phyloP scores from a whole-genome alignment of 768 basidiomycete species.

The Fomitopsis serialis region DNA sequence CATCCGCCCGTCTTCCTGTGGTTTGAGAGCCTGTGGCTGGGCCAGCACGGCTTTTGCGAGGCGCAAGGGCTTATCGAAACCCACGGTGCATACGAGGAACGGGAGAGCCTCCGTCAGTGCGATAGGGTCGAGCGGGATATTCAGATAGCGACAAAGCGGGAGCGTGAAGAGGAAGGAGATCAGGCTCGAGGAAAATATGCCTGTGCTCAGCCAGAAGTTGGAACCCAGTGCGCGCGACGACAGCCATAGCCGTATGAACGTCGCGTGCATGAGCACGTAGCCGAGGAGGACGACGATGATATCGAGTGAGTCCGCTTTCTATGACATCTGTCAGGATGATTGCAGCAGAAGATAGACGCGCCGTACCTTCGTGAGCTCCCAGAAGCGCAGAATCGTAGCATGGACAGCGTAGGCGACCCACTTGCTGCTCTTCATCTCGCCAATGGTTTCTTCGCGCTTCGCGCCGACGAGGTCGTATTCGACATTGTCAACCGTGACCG shows the following conservation, averaged over 20 bases:
- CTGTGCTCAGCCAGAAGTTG: conserved; percentile 66
- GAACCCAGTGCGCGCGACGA: conserved; percentile 82
- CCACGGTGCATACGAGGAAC: conserved; percentile 95
- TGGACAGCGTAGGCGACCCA: conserved; percentile 89
- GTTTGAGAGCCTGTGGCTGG: conserved; percentile 51
- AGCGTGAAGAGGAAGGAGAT: conserved; percentile 84
- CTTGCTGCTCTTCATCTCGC: conserved; percentile 72
- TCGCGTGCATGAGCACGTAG: conserved; percentile 92
- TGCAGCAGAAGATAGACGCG: not conserved
- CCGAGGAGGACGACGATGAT: conserved; percentile 92
- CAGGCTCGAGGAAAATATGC: conserved; percentile 74
- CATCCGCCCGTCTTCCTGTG: conserved; percentile 37
- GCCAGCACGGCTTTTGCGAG: conserved; percentile 87
- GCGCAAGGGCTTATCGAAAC: conserved; percentile 95
- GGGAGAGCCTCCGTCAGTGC: conserved; percentile 93
- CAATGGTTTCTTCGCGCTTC: conserved; percentile 47
- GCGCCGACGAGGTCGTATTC: conserved; percentile 46
- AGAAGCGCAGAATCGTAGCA: conserved; percentile 75
- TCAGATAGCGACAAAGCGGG: conserved; percentile 67
- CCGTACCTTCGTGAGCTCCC: conserved; percentile 71
- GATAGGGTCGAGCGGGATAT: conserved; percentile 89
- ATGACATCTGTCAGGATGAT: conserved; percentile 9
- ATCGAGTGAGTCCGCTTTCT: conserved; percentile 94
- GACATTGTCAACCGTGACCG: conserved; percentile 30
- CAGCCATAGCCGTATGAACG: conserved; percentile 87